Base-by-base conservation (phyloP, 306 rosid species). In the Gleditsia sinensis region DNA sequence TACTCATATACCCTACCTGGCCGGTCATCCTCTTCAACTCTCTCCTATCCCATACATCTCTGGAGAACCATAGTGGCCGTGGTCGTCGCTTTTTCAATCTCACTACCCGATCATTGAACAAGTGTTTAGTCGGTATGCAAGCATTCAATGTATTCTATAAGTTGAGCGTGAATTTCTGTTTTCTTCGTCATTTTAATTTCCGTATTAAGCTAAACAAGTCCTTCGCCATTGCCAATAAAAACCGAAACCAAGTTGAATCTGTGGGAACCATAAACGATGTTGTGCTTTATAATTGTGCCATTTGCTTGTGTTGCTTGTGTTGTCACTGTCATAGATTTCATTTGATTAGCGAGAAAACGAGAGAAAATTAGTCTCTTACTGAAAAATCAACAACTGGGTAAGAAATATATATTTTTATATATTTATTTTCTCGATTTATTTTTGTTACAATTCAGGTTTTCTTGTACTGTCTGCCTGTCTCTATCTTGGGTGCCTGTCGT, bases 361-460 rank as follows among this genome's bases (percentile, higher is more conserved):
- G 54, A 13, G 4, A 36, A 50, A 50, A 6, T 37, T 37, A 14
- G 28, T 21, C 21, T 48, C 37, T 62, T 73, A 30, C 23, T 2
- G 7, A 4, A 23, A 43, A 13, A 10, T n/a, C n/a, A 28, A 20
- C 7, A 12, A 27, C 13, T 3, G n/a, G 37, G 27, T 43, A n/a
- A 10, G 21, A 80, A 37, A 23, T 53, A 3, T 24, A 25, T 13
- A 1, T 50, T 5, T 69, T 61, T n/a, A 43, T 43, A 7, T 46
- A 21, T 37, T 36, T 66, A 7, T 51, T 27, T 72, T 60, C 30
- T 9, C 30, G 5, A 46, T 63, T 76, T 19, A 40, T 56, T 56
- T 76, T 71, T 57, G 59, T 3, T 21, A 75, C 27, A 2, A 45
- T 71, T 81, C 83, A 84, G 87, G 86, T 75, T 81, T 78, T 63